Conservation (phyloP, 2,329 filamentous ascomycete genomes). For the Venturia pyrina region DNA sequence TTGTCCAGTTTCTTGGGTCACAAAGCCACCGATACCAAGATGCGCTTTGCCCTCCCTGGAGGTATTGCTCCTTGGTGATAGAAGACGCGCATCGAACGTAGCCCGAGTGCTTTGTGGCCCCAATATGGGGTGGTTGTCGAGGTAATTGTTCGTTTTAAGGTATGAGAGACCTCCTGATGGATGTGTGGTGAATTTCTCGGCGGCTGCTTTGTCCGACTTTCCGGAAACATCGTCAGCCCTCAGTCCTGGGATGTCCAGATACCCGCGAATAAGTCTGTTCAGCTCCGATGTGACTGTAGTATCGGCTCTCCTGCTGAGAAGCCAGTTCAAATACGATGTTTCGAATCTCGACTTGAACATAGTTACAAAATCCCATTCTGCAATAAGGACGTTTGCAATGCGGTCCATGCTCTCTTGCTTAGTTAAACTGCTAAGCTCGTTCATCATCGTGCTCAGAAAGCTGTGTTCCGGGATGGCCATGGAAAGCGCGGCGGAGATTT, state of each 20-base stretch:
- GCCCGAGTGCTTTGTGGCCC: constrained; percentile 45
- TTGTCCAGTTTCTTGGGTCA: not conserved
- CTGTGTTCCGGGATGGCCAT: not conserved
- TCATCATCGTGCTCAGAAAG: not conserved
- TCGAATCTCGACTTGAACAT: not conserved
- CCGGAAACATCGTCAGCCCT: constrained; percentile 23
- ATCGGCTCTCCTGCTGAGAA: constrained; percentile 30
- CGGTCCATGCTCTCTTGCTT: not conserved
- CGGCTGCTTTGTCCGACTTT: constrained; percentile 19
- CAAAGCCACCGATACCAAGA: not conserved
- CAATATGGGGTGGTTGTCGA: constrained; percentile 50
- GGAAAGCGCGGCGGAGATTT: not conserved
- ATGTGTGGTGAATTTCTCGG: constrained; percentile 46
- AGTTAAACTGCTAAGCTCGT: not conserved
- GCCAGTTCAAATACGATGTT: not conserved
- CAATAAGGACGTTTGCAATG: not conserved
- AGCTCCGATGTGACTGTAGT: constrained; percentile 41
- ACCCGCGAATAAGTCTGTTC: constrained; percentile 41
- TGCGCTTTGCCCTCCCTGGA: not conserved
- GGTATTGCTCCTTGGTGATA: constrained; percentile 23
- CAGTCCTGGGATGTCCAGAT: constrained; percentile 45
- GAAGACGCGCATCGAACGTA: constrained; percentile 48
- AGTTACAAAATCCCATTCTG: not conserved
- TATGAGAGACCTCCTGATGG: constrained; percentile 56
- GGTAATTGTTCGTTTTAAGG: constrained; percentile 42